Evolutionary conservation across 306 rosid genomes (phyloP), one percentile per base, ranked within the genome.

Genomic region (Quercus cerris): DNA sequence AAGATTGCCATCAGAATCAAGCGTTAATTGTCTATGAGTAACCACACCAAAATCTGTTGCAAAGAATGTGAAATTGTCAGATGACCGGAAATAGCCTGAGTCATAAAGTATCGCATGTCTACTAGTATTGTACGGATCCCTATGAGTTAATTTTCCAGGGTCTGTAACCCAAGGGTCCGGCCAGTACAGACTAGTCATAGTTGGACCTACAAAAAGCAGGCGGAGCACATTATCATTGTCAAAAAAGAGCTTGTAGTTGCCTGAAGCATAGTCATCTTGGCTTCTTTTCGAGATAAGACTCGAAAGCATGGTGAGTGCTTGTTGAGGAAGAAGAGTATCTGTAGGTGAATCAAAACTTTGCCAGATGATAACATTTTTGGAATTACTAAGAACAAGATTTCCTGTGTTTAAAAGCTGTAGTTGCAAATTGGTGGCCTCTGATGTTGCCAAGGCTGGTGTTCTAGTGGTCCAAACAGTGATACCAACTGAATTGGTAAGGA

Each of bases 341-440:
- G 89, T 91, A 0, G 90, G 96, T 1, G 69, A 87, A 38, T 78
- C 82, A 44, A 89, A 86, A 80, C 91, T 87, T 59, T 84, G 81
- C 93, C 93, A 91, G 15, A 89, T 41, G 76, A 86, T 18, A 4
- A 15, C 17, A 18, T 4, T 25, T 30, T 73, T 63, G 5, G 28
- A 58, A 28, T 56, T 61, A 1, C 0, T 46, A 3, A 91, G 80
- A 3, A 85, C 73, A 58, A 90, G 87, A 78, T 88, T 88, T 3
- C 92, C 91, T 5, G 80, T 69, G 88, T 83, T 33, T 6, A 7
- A 56, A 23, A 90, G 86, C 23, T 61, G 72, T 3, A 92, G 71
- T 0, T 86, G 35, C 4, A 75, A 18, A 0, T 54, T 6, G 28
- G 71, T 55, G 13, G 64, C 4, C 5, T 61, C 68, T 19, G 57